These are phyloP conservation scores for Dioscorea dumetorum DNA, from an alignment of 106 monocot genomes.

Conservation along the genomic window DNA sequence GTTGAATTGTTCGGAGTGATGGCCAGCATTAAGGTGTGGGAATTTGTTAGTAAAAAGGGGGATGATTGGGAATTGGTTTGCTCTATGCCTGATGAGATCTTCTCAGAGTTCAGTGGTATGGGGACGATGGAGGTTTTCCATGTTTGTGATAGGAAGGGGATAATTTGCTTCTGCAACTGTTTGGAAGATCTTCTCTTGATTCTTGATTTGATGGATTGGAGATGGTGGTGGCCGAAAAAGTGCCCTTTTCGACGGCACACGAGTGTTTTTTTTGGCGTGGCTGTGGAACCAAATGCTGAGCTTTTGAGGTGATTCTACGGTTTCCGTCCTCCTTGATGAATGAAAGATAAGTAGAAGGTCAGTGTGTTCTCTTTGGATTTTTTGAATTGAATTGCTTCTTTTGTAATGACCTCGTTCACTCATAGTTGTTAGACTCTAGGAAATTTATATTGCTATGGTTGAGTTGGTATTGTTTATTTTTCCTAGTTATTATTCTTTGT, in stretches of 20 bases:
- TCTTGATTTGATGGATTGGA: slow-evolving; percentile 16
- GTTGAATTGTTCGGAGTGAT: slow-evolving; percentile 15
- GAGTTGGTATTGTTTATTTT: neutral
- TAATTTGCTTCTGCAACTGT: slow-evolving; percentile 19
- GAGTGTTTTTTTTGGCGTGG: slow-evolving; percentile 15
- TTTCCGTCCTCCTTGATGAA: neutral
- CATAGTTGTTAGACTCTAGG: neutral
- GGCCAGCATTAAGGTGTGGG: slow-evolving; percentile 12
- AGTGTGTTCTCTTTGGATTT: neutral
- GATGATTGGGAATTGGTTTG: slow-evolving; percentile 10
- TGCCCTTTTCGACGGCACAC: neutral
- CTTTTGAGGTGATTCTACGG: slow-evolving; percentile 3
- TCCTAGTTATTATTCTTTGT: too few relatives aligned
- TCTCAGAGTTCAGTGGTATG: neutral
- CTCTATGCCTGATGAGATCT: slow-evolving; percentile 12
- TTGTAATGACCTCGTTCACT: neutral
- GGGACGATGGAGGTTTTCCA: slow-evolving; percentile 6
- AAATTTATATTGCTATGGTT: neutral
- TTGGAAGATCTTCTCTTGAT: slow-evolving; percentile 9
- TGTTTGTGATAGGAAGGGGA: slow-evolving; percentile 12
- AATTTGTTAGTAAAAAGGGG: slow-evolving; percentile 1
- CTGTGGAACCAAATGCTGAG: slow-evolving; percentile 10
- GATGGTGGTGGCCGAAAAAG: slow-evolving; percentile 20
- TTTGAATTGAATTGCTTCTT: neutral
- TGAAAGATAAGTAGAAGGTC: neutral